Percentiles rank a stretch among this genome's conserved stretches.
phyloP scores from a whole-genome alignment of 768 basidiomycete genomes.

The Mycena amicta region DNA sequence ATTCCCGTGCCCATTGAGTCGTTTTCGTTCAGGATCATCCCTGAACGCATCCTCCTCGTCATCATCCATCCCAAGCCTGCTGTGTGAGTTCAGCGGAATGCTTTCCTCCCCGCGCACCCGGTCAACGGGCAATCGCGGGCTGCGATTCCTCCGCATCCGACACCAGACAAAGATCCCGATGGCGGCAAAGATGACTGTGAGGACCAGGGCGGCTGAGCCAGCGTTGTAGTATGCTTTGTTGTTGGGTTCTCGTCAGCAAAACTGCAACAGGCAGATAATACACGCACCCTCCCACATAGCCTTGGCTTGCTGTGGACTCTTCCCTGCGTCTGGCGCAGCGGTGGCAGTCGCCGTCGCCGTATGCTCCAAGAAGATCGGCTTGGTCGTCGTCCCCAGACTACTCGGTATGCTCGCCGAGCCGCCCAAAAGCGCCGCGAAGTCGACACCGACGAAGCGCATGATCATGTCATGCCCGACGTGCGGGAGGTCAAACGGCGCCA shows the following conservation, averaged over 20 bases:
- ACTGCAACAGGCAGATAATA: not conserved
- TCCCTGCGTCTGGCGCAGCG: slow-evolving; percentile 43
- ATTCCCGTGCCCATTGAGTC: slow-evolving; percentile 2
- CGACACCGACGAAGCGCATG: slow-evolving; percentile 92
- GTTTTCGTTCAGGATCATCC: slow-evolving; percentile 29
- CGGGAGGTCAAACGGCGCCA: slow-evolving; percentile 90
- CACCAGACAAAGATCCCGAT: slow-evolving; percentile 83
- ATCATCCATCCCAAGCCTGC: slow-evolving; percentile 40
- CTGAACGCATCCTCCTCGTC: slow-evolving; percentile 35
- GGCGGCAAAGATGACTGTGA: slow-evolving; percentile 67
- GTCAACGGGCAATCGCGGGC: slow-evolving; percentile 42
- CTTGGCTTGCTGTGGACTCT: slow-evolving; percentile 76
- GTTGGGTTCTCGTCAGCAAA: slow-evolving; percentile 3
- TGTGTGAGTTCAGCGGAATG: slow-evolving; percentile 62
- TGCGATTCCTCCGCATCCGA: slow-evolving; percentile 53
- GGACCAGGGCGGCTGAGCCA: slow-evolving; percentile 83
- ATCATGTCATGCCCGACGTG: slow-evolving; percentile 96
- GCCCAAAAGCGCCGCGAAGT: slow-evolving; percentile 80
- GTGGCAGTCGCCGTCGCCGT: slow-evolving; percentile 38
- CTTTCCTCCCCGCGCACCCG: slow-evolving; percentile 58
- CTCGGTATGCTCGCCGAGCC: slow-evolving; percentile 83
- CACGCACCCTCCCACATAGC: slow-evolving; percentile 95
- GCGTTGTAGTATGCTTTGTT: slow-evolving; percentile 89
- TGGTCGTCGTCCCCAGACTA: slow-evolving; percentile 70
- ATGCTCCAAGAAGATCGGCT: slow-evolving; percentile 61